A percentile compares a stretch with the other conserved stretches of the same genome.
Conservation (phyloP, 768 basidiomycete species). For the Flagelloscypha sp. region DNA sequence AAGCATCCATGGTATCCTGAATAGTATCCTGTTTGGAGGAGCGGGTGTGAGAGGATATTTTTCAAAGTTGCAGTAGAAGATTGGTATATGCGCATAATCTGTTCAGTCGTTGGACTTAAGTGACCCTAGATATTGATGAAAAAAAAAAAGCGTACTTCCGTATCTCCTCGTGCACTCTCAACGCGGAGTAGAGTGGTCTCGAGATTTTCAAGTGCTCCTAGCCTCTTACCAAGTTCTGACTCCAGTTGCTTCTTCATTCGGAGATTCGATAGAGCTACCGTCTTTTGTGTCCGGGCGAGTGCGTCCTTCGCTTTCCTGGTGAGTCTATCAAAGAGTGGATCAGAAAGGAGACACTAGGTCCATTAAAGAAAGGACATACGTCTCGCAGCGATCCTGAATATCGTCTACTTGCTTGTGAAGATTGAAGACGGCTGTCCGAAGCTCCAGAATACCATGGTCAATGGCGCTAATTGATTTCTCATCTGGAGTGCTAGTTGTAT, state of each 20-base stretch:
- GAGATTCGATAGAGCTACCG: constrained; percentile 68
- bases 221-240: constrained; percentile 64
- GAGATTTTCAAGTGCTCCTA: constrained; percentile 65
- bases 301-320: constrained; percentile 58
- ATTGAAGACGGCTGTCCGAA: constrained; percentile 61
- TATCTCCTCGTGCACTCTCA: constrained; percentile 82
- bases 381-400: constrained; percentile 62
- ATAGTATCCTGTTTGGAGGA: constrained; percentile 69
- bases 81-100: constrained; percentile 86
- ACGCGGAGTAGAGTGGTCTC: constrained; percentile 73
- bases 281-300: constrained; percentile 61
- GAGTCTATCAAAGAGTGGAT: constrained; percentile 35
- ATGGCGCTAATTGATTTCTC: constrained; percentile 59
- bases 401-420: constrained; percentile 62
- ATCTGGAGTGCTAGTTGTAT: constrained; percentile 23
- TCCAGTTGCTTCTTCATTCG: constrained; percentile 76
- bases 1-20: constrained; percentile 80
- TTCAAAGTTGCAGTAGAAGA: constrained; percentile 73
- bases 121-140: constrained; percentile 2
- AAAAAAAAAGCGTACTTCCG: constrained; percentile 48
- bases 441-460: constrained; percentile 74
- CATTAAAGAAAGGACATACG: constrained; percentile 36
- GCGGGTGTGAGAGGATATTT: constrained; percentile 71
- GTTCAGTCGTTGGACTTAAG: constrained; percentile 4
- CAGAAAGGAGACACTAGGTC: background rate